Conservation (phyloP, 2,329 filamentous ascomycete species). For the Dothistroma septosporum region DNA sequence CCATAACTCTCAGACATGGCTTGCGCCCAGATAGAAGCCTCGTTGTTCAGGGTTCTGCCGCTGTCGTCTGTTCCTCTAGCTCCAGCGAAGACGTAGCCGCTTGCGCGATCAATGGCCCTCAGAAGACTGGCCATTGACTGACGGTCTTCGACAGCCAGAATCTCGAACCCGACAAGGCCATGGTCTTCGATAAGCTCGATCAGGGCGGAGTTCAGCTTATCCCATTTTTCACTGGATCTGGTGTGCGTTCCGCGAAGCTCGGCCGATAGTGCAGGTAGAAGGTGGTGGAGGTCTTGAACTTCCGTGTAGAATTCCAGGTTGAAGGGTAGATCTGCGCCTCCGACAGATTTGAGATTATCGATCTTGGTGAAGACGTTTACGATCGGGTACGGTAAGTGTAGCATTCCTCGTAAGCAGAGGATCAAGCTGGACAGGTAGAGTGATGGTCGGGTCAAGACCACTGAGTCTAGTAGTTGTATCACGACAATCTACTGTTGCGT, state of each 20-base stretch:
- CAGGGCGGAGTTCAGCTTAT: conserved; percentile 79
- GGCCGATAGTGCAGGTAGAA: conserved; percentile 73
- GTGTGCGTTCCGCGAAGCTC: conserved; percentile 56
- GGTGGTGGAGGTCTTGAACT: conserved; percentile 83
- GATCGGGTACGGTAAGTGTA: conserved; percentile 95
- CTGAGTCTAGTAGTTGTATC: conserved; percentile 88
- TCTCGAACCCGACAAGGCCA: conserved; percentile 85
- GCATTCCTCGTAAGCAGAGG: conserved; percentile 89
- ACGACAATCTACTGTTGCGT: conserved; percentile 69
- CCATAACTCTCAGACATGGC: conserved; percentile 70
- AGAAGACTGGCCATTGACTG: conserved; percentile 92
- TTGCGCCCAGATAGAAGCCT: conserved; percentile 80
- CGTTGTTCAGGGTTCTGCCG: conserved; percentile 31
- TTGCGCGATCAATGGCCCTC: conserved; percentile 82
- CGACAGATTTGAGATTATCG: conserved; percentile 71
- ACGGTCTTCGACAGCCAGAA: conserved; percentile 92
- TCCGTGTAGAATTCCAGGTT: conserved; percentile 97
- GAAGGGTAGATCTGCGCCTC: conserved; percentile 81
- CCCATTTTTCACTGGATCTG: conserved; percentile 61
- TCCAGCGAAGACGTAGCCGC: conserved; percentile 87
- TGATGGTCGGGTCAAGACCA: conserved; percentile 86
- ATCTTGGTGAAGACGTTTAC: conserved; percentile 97
- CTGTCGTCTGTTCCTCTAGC: conserved; percentile 84
- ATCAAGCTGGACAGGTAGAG: conserved; percentile 93
- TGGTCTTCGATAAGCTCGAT: conserved; percentile 85